Percentiles rank a stretch among this genome's conserved stretches.
Evolutionary conservation across 2,329 filamentous ascomycete genomes (phyloP).

Genomic region (Hypoxylon sp.): DNA sequence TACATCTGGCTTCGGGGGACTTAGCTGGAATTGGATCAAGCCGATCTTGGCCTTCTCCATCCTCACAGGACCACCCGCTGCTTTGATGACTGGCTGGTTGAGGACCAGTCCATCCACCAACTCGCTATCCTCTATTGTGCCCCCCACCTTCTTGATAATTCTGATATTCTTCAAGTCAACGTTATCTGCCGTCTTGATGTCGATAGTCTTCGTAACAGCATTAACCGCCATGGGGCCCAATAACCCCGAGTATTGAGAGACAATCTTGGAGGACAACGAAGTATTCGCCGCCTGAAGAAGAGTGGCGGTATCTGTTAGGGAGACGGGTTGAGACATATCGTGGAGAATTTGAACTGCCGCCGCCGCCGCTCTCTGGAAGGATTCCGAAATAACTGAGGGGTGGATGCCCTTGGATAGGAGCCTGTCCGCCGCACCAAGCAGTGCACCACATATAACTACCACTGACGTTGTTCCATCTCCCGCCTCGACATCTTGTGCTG

Average conservation of each 20-base stretch:
- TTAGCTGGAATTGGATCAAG: constrained; percentile 98
- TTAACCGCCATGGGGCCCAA: constrained; percentile 99
- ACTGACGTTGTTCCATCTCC: constrained; percentile 99
- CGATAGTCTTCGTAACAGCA: constrained; percentile 94
- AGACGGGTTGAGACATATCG: constrained; percentile 95
- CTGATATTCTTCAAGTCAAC: constrained; percentile 97
- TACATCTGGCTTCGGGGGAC: constrained; percentile 96
- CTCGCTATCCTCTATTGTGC: constrained; percentile 98
- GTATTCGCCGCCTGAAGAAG: constrained; percentile 97
- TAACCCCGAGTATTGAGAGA: constrained; percentile 95
- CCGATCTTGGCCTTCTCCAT: constrained; percentile 99
- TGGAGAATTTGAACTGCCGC: constrained; percentile 91
- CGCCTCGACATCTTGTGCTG: constrained; percentile 97
- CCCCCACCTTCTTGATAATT: constrained; percentile 97
- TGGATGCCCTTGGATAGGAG: constrained; percentile 94
- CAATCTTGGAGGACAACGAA: constrained; percentile 97
- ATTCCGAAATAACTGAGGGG: constrained; percentile 96
- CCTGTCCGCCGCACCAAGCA: constrained; percentile 93
- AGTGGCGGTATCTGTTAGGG: constrained; percentile 87
- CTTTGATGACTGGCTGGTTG: constrained; percentile 94
- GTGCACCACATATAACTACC: constrained; percentile 95
- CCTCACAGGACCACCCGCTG: constrained; percentile 87
- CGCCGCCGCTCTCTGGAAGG: constrained; percentile 94
- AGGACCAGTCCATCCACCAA: constrained; percentile 95
- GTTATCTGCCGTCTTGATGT: constrained; percentile 94